Evolutionary conservation across 2,329 filamentous ascomycete genomes (phyloP).

Genomic region (Colletotrichum graminicola): DNA sequence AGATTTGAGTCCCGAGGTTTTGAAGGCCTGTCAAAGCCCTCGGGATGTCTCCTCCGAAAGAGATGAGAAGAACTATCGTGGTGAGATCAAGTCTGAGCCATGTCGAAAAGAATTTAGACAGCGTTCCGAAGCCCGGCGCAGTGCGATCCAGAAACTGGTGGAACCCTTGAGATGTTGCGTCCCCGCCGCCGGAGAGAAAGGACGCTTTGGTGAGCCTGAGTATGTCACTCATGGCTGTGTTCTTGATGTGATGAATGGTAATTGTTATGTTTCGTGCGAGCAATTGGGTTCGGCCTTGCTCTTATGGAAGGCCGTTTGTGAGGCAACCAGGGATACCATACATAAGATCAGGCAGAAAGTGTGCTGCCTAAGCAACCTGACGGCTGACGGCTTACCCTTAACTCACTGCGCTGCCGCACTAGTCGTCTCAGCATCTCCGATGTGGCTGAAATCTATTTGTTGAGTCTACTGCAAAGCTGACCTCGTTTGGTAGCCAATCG

Average conservation of each 20-base stretch:
- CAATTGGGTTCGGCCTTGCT: background rate
- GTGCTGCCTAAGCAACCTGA: constrained; percentile 6
- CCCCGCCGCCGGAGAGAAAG: constrained; percentile 19
- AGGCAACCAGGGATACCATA: background rate
- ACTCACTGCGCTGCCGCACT: background rate
- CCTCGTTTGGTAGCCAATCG: constrained; percentile 1
- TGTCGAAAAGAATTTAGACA: constrained; percentile 50
- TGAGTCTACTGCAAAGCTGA: background rate
- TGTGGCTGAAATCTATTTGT: constrained; percentile 4
- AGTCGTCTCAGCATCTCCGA: background rate
- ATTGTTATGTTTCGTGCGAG: no score
- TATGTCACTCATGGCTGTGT: constrained; percentile 29
- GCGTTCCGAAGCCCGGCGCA: constrained; percentile 44
- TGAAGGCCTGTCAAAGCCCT: constrained; percentile 49
- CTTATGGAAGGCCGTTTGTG: background rate
- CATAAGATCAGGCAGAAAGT: constrained; percentile 15
- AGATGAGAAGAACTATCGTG: constrained; percentile 49
- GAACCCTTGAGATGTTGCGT: constrained; percentile 13
- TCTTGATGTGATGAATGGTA: no score
- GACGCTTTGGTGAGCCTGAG: constrained; percentile 33
- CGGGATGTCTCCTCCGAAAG: constrained; percentile 52
- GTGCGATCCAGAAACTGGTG: constrained; percentile 31
- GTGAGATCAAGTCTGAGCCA: constrained; percentile 53
- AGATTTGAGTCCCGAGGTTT: constrained; percentile 48
- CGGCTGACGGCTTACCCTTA: background rate